Conservation (phyloP, 208 protist species). For the Leishmania braziliensis region DNA sequence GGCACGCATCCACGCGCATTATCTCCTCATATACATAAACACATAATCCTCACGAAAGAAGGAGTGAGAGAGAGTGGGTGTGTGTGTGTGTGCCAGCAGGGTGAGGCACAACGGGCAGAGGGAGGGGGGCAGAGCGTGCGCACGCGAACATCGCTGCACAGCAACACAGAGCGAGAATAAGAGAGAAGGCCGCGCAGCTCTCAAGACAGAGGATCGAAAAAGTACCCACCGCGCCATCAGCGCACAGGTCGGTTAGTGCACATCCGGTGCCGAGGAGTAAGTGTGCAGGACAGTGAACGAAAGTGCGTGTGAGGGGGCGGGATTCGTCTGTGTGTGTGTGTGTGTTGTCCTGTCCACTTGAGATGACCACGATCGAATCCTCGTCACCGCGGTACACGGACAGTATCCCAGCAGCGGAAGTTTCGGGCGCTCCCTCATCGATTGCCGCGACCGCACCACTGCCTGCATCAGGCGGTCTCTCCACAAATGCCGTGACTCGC, state of each 20-base stretch:
- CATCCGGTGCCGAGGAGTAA: background rate
- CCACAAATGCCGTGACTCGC: conserved; percentile 81
- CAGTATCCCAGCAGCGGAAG: background rate
- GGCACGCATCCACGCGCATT: background rate
- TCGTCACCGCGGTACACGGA: conserved; percentile 2
- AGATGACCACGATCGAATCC: background rate
- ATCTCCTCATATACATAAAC: background rate
- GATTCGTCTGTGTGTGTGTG: background rate
- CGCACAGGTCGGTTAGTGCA: background rate
- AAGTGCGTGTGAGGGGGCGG: background rate
- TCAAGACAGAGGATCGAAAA: background rate
- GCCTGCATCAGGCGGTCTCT: conserved; percentile 11
- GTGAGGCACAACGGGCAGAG: background rate
- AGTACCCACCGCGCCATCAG: background rate
- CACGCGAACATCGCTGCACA: background rate
- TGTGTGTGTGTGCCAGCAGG: background rate
- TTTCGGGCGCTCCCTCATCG: background rate
- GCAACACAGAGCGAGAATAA: background rate
- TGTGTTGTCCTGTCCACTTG: background rate
- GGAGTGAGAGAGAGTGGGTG: background rate
- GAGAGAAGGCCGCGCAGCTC: background rate
- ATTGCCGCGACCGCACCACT: background rate
- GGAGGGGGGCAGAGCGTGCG: background rate
- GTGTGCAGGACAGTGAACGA: background rate
- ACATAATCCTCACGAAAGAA: background rate